Evolutionary conservation across 2,329 filamentous ascomycete genomes (phyloP).

Genomic region (Aspergillus awamori): DNA sequence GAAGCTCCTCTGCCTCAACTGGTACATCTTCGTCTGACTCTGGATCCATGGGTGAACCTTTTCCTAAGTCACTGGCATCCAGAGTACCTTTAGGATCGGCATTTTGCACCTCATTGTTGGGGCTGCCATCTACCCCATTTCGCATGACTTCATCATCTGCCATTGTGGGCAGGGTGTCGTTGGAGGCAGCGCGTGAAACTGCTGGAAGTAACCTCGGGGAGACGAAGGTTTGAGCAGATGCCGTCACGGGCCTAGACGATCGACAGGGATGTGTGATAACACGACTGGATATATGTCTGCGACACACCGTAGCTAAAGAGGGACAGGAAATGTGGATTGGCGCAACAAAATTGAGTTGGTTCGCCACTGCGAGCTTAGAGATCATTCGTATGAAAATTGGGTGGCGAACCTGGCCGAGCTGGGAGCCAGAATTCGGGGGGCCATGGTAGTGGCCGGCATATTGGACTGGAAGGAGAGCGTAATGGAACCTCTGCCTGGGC

Average conservation of each 20-base stretch:
- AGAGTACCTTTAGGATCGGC: background rate
- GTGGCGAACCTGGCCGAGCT: slow-evolving; percentile 30
- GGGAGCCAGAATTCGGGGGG: slow-evolving; percentile 27
- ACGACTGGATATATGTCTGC: background rate
- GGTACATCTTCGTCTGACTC: slow-evolving; percentile 58
- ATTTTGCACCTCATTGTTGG: background rate
- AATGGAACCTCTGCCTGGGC: slow-evolving; percentile 27
- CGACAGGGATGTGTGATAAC: slow-evolving; percentile 19
- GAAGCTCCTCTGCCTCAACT: slow-evolving; percentile 59
- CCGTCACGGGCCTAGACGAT: slow-evolving; percentile 15
- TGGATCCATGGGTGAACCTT: slow-evolving; percentile 46
- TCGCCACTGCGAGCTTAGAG: slow-evolving; percentile 34
- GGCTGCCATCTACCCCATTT: slow-evolving; percentile 3
- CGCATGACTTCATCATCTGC: background rate
- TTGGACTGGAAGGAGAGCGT: slow-evolving; percentile 29
- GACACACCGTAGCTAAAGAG: background rate
- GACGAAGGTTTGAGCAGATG: background rate
- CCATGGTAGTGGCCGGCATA: slow-evolving; percentile 34
- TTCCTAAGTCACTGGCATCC: slow-evolving; percentile 22
- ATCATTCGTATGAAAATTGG: slow-evolving; percentile 29
- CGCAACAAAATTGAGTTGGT: slow-evolving; percentile 12
- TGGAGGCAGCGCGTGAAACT: slow-evolving; percentile 8
- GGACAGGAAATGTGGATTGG: slow-evolving; percentile 5
- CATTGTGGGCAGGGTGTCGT: slow-evolving; percentile 1
- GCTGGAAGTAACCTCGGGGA: slow-evolving; percentile 9